Percentiles rank a stretch among this genome's conserved stretches.
These are phyloP conservation scores for Mrakiaceae sp. DNA, from an alignment of 1,284 basidiomycete genomes.

Conservation along the genomic window DNA sequence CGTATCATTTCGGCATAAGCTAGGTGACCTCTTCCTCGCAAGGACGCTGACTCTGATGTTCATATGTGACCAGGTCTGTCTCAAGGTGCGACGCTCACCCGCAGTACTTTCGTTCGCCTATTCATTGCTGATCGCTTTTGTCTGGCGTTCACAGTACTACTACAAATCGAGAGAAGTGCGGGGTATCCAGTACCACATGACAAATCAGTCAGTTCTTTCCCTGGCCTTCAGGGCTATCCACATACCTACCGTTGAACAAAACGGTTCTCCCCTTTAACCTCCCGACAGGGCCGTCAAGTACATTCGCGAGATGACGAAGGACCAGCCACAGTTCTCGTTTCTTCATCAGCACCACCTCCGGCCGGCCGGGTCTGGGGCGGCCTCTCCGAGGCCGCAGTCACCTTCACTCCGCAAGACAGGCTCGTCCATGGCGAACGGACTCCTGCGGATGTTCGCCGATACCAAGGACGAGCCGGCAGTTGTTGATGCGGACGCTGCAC, in stretches of 20 bases:
- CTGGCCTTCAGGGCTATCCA: neutral
- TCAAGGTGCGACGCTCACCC: neutral
- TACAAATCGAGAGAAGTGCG: conserved; percentile 62
- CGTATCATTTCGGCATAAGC: conserved; percentile 24
- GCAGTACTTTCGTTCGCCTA: neutral
- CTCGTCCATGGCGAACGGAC: conserved; percentile 9
- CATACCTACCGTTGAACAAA: neutral
- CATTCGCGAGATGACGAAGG: conserved; percentile 46
- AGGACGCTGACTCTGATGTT: neutral
- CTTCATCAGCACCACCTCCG: conserved; percentile 1
- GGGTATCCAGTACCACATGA: conserved; percentile 78
- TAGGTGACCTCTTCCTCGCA: neutral
- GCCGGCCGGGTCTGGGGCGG: neutral
- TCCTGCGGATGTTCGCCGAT: conserved; percentile 12
- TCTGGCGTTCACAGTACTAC: conserved; percentile 65
- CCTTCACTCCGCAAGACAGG: neutral
- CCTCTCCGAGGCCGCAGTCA: neutral
- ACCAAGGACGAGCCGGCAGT: neutral
- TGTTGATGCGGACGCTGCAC: conserved; percentile 15
- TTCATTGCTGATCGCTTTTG: conserved; percentile 35
- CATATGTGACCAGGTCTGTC: neutral
- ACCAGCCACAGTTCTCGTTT: neutral
- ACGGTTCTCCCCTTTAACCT: neutral
- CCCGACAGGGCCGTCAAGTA: conserved; percentile 62
- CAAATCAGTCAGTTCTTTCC: conserved; percentile 50